Conservation (phyloP, 1,284 basidiomycete genomes). For the Cronartium quercuum region DNA sequence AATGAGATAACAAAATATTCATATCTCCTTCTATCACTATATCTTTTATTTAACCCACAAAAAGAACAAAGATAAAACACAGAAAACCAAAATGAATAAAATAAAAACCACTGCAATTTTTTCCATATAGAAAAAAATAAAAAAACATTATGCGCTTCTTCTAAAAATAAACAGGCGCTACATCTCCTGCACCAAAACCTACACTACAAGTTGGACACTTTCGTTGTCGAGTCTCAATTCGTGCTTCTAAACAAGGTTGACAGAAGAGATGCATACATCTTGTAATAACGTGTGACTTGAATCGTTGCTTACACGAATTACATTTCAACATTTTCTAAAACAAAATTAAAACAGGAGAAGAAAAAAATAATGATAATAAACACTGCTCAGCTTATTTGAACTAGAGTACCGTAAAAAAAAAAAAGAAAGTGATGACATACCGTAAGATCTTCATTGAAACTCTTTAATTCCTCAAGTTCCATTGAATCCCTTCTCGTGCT, state of each 20-base stretch:
- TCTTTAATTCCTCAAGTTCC: slow-evolving; percentile 45
- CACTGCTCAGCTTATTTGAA: neutral
- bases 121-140: too few relatives aligned
- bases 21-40: too few relatives aligned
- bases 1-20: too few relatives aligned
- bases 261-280: slow-evolving; percentile 70
- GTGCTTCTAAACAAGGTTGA: slow-evolving; percentile 65
- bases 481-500: slow-evolving; percentile 54
- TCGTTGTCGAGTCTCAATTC: slow-evolving; percentile 82
- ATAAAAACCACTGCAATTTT: too few relatives aligned
- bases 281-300: slow-evolving; percentile 78
- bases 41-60: too few relatives aligned
- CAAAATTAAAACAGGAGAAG: neutral
- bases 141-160: neutral
- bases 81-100: too few relatives aligned
- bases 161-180: slow-evolving; percentile 66
- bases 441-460: slow-evolving; percentile 58
- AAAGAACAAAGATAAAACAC: too few relatives aligned
- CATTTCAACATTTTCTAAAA: slow-evolving; percentile 76
- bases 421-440: slow-evolving; percentile 52
- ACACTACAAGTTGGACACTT: slow-evolving; percentile 90
- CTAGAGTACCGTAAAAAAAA: slow-evolving; percentile 24
- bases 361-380: slow-evolving; percentile 3
- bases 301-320: slow-evolving; percentile 76
- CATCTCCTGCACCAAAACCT: slow-evolving; percentile 78